Conservation (phyloP, 2,329 filamentous ascomycete species). For the Penicillium rolfsii region DNA sequence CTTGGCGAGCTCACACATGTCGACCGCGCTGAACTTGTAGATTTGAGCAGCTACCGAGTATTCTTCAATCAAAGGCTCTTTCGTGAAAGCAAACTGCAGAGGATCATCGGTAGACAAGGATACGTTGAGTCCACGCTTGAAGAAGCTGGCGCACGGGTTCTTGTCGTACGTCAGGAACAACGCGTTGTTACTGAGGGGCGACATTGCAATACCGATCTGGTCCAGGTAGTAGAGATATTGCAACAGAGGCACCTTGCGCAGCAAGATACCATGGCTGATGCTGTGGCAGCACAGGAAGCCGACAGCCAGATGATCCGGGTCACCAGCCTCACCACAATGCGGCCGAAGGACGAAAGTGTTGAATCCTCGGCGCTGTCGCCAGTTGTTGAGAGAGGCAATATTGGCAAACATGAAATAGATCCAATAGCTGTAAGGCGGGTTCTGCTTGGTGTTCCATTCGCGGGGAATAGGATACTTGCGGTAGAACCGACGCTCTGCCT, state of each 20-base stretch:
- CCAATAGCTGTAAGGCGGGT: slow-evolving; percentile 99
- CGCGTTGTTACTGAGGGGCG: slow-evolving; percentile 96
- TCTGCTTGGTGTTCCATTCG: slow-evolving; percentile 88
- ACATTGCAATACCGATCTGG: slow-evolving; percentile 98
- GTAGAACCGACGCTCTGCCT: slow-evolving; percentile 90
- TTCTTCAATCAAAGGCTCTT: slow-evolving; percentile 96
- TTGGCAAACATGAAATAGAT: slow-evolving; percentile 97
- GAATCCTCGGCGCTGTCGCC: slow-evolving; percentile 88
- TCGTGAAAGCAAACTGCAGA: slow-evolving; percentile 96
- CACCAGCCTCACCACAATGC: slow-evolving; percentile 94
- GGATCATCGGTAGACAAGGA: slow-evolving; percentile 96
- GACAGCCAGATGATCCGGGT: slow-evolving; percentile 92
- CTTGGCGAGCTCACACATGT: slow-evolving; percentile 98
- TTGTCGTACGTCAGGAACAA: slow-evolving; percentile 95
- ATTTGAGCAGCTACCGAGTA: slow-evolving; percentile 98
- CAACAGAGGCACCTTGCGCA: slow-evolving; percentile 90
- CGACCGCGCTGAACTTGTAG: slow-evolving; percentile 93
- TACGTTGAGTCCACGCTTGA: slow-evolving; percentile 91
- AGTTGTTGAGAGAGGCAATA: slow-evolving; percentile 87
- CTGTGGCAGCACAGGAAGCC: slow-evolving; percentile 92
- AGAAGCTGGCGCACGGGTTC: slow-evolving; percentile 95
- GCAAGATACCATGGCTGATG: slow-evolving; percentile 89
- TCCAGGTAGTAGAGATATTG: slow-evolving; percentile 98
- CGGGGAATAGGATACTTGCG: slow-evolving; percentile 91
- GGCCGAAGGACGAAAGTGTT: slow-evolving; percentile 93